Base-by-base conservation (phyloP, 352 stramenopile species). In the Globisporangium cystogenes region DNA sequence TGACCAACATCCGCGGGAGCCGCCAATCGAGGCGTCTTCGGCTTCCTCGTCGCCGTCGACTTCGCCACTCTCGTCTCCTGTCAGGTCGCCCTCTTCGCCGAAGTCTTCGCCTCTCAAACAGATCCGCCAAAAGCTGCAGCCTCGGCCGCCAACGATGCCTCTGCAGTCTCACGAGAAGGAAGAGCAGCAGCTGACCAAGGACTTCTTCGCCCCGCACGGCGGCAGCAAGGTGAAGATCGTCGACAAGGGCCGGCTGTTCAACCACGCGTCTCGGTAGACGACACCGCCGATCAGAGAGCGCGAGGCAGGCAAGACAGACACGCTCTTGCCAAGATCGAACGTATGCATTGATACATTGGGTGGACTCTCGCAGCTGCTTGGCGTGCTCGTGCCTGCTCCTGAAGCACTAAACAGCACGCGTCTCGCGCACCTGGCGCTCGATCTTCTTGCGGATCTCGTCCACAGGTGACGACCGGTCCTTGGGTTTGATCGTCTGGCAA, bases 361-460 rank as follows among this genome's bases (percentile, higher is more conserved):
- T 11, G 15, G 16, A 20, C 23, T 51, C 18, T 2, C 10, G 16
- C 16, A 15, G 16, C 11, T 36, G n/a, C 21, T 44, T 44, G 12
- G 16, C n/a, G 11, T 2, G 11, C 10, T 15, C n/a, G 48, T 16
- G 31, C 15, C 12, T 53, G 46, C 27, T 29, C 18, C n/a, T 39
- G 42, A 6, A 2, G 6, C 0, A 35, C 44, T 36, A 63, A 7
- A 63, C 49, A 7, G 49, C 20, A 23, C 51, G 56, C 66, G 64
- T 74, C 44, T 86, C 74, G 54, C 76, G 76, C 24, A 90, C 82
- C 53, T 87, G 78, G 26, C 78, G 78, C 60, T 93, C 82, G 49
- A 93, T 93, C 65, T 86, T 87, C 70, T 87, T 93, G 55, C 78
- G 81, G 48, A 95, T 89, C 36, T 86, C 82, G 45, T 93, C 82